Base-by-base conservation (phyloP, 257 asterid species). In the Fraxinus quadrangulata region DNA sequence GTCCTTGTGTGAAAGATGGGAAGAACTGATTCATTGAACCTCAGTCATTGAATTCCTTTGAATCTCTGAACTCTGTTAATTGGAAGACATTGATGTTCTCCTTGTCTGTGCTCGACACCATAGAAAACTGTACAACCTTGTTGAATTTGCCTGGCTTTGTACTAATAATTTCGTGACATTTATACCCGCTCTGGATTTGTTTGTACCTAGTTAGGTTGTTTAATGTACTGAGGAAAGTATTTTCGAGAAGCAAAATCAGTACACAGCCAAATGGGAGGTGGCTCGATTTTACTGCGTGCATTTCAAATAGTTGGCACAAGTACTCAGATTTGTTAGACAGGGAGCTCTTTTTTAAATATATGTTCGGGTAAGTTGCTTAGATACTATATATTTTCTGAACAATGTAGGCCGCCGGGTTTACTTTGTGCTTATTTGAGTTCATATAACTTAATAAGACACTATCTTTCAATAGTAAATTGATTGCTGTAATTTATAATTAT, bases 171-270 rank as follows among this genome's bases (percentile, higher is more conserved):
- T 68, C 26, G 67, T 71, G 66, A 45, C 74, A 47, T 66, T 66
- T 51, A 21, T 71, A 71, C 71, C 49, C 34, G 23, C 65, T 49
- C n/a, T 77, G 74, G 69, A 59, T 77, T 65, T 74, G 6, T 77
- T 73, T 31, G 30, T 69, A 56, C 66, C 34, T 78, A 21, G 77
- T 24, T 59, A 59, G 13, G 67, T 59, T 8, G 30, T 59, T 59
- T 21, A 59, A 23, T n/a, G 67, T 59, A 21, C 67, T 26, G 13
- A 2, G 14, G 34, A 11, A 6, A 21, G 69, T 24, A 8, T 24
- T 10, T 23, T 11, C 9, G 19, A 54, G 69, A 63, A 11, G 69
- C 19, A 63, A 37, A 26, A 63, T 24, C 21, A 1, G 16, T 12
- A 3, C 19, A 26, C 34, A 26, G 34, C 69, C 31, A 24, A 24